Base-by-base conservation (phyloP, 1,284 basidiomycete species). In the Sanghuangporus weigelae region DNA sequence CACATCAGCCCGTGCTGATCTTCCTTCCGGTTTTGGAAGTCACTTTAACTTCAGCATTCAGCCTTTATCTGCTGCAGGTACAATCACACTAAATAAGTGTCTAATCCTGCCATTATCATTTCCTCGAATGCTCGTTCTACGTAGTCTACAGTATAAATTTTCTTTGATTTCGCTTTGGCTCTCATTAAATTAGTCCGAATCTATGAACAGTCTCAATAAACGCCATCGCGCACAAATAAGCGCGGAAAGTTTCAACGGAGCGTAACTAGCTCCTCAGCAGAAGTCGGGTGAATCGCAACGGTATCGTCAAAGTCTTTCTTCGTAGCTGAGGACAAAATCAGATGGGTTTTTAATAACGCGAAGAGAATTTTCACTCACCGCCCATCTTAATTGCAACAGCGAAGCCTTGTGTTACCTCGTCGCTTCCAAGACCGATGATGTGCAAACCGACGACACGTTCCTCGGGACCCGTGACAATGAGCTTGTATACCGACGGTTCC, bases 381-480 rank as follows among this genome's bases (percentile, higher is more conserved):
- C 93, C 92, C 95, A 98, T 95, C 83, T 98, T 98, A 71, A 99
- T 81, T 11, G 96, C 96, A 19, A 98, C 93, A 1, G 81, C 93
- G 73, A 98, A 96, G 67, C 95, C 95, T 81, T 98, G 96, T 77
- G 96, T 78, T 69, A 92, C 85, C 77, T 98, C 96, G 73, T 98
- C 96, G 67, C 87, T 90, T 57, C 95, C 95, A 68, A 85, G 71
- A 5, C 96, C 96, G 66, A 98, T 88, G 69, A 98, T 89, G 76
- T 99, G 97, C 59, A 98, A 78, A 19, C 96, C 96, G 19, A 99
- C 93, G 44, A 99, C 91, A 71, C 90, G 92, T 74, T 99, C 95
- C 69, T 98, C 95, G 8, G 86, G 83, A 0, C 95, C 95, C 1
- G 84, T 85, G 65, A 85, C 86, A 69, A 99, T 80, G 53, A 99